A percentile compares a stretch with the other conserved stretches of the same genome.
Conservation (phyloP, 768 basidiomycete genomes). For the Mycena albidolilacea region DNA sequence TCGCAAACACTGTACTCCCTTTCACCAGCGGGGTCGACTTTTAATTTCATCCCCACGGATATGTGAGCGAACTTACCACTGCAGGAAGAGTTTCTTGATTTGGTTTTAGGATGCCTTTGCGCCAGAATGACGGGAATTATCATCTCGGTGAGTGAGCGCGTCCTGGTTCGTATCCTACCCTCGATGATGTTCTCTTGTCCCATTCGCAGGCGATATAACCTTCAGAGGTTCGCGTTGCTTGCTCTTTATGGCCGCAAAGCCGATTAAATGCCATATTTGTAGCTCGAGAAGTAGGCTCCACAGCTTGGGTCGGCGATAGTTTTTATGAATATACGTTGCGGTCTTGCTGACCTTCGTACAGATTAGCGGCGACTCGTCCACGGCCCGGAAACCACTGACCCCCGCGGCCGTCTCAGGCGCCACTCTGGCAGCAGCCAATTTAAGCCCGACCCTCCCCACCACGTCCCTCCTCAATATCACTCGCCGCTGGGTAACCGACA, state of each 20-base stretch:
- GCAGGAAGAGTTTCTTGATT: background rate
- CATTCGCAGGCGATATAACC: slow-evolving; percentile 56
- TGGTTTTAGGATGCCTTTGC: slow-evolving; percentile 54
- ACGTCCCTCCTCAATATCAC: slow-evolving; percentile 63
- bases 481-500: slow-evolving; percentile 64
- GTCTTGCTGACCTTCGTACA: background rate
- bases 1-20: slow-evolving; percentile 70
- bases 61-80: slow-evolving; percentile 34
- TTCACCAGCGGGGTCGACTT: slow-evolving; percentile 53
- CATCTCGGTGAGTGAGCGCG: slow-evolving; percentile 57
- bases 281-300: slow-evolving; percentile 60
- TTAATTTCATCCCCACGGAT: slow-evolving; percentile 69
- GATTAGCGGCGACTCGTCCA: slow-evolving; percentile 57
- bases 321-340: background rate
- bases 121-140: slow-evolving; percentile 63
- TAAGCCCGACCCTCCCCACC: slow-evolving; percentile 64
- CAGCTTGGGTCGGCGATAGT: slow-evolving; percentile 34
- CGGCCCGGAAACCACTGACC: slow-evolving; percentile 57
- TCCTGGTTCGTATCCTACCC: background rate
- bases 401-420: slow-evolving; percentile 56
- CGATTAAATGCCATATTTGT: background rate
- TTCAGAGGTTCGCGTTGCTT: slow-evolving; percentile 50
- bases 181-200: background rate
- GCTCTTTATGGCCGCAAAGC: background rate
- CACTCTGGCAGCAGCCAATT: slow-evolving; percentile 64